These are phyloP conservation scores for Chimonanthus praecox DNA, from an alignment of 164 flowering plant genomes.

Conservation along the genomic window DNA sequence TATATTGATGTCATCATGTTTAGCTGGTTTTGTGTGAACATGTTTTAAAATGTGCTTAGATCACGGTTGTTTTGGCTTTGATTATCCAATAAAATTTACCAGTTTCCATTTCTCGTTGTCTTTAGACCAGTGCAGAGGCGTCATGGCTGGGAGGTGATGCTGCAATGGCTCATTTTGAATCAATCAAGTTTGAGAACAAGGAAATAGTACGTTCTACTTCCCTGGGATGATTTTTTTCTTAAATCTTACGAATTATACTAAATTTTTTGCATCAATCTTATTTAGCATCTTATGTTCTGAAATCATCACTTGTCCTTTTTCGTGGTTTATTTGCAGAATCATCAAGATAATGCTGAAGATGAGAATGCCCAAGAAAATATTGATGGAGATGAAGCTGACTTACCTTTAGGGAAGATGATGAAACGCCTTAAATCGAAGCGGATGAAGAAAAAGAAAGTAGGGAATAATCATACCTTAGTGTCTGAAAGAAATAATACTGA, in stretches of 20 bases:
- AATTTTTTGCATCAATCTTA: background rate
- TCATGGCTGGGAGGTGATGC: conserved; percentile 82
- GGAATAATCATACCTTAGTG: conserved; percentile 33
- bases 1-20: too few relatives aligned
- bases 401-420: conserved; percentile 79
- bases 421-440: conserved; percentile 57
- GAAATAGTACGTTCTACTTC: conserved; percentile 34
- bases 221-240: background rate
- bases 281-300: conserved; percentile 3
- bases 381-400: conserved; percentile 71
- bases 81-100: background rate
- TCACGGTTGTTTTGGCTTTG: background rate
- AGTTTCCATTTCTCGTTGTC: conserved; percentile 3
- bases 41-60: background rate
- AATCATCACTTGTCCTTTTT: conserved; percentile 8
- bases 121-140: conserved; percentile 39
- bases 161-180: conserved; percentile 61
- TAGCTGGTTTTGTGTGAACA: background rate
- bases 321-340: conserved; percentile 31
- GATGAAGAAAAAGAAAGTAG: conserved; percentile 38
- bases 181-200: conserved; percentile 50
- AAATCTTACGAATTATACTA: background rate
- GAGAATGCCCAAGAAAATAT: conserved; percentile 34
- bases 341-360: conserved; percentile 33
- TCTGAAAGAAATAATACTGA: conserved; percentile 32